Evolutionary conservation across 164 flowering plant species (phyloP).

Genomic region (Magnolia sinica): DNA sequence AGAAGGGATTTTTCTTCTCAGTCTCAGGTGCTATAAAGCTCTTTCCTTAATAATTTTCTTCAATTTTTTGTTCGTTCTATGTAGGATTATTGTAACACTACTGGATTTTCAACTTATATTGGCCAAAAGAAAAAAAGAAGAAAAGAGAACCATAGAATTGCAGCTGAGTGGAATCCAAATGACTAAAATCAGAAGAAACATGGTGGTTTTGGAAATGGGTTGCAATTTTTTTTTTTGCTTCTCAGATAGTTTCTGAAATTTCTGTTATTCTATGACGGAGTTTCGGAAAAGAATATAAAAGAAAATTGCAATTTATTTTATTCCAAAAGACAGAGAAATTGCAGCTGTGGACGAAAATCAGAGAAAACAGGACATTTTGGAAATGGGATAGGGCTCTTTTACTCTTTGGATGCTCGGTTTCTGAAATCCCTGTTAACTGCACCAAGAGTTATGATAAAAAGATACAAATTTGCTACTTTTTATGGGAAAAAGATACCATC

Average conservation of each 20-base stretch:
- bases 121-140: not conserved
- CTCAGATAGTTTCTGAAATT: not conserved
- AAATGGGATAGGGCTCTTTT: not conserved
- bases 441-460: slow-evolving; percentile 9
- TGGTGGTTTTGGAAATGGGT: not conserved
- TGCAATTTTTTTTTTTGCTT: not conserved
- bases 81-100: not conserved
- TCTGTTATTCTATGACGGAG: not conserved
- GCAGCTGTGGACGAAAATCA: not conserved
- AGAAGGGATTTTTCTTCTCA: no score
- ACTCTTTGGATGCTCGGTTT: not conserved
- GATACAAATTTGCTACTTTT: not conserved
- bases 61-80: no score
- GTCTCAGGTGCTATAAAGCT: no score
- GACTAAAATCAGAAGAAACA: not conserved
- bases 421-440: not conserved
- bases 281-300: not conserved
- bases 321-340: not conserved
- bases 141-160: not conserved
- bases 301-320: not conserved
- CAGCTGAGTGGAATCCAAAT: not conserved
- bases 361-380: not conserved
- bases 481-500: not conserved
- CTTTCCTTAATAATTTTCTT: no score
- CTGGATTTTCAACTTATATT: not conserved